These are phyloP conservation scores for Eucalyptus sp. DNA, from an alignment of 345 rosid species.

Conservation along the genomic window DNA sequence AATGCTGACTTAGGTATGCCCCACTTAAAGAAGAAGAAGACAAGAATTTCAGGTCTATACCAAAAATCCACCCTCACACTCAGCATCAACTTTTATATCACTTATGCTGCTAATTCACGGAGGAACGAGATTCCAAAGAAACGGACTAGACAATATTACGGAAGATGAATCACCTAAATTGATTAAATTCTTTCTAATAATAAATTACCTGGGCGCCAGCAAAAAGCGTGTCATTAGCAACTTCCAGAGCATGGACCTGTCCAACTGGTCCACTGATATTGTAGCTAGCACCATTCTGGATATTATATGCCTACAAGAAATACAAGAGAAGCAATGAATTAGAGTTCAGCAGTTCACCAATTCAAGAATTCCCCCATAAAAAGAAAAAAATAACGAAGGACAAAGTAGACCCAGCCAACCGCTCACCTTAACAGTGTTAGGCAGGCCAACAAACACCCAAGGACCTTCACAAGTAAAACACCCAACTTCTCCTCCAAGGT, in stretches of 20 bases:
- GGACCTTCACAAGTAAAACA: conserved; percentile 39
- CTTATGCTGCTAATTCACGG: not conserved
- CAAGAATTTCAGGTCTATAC: not conserved
- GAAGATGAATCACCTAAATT: not conserved
- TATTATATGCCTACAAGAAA: conserved; percentile 35
- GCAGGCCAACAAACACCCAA: conserved; percentile 58
- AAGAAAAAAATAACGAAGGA: not conserved
- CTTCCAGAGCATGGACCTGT: conserved; percentile 29
- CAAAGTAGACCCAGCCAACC: not conserved
- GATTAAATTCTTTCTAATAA: not conserved
- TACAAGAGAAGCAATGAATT: not conserved
- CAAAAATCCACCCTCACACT: not conserved
- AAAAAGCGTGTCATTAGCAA: conserved; percentile 27
- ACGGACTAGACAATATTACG: not conserved
- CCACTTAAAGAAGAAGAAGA: not conserved
- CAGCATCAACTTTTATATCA: not conserved
- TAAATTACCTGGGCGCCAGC: conserved; percentile 49
- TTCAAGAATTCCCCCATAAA: no score
- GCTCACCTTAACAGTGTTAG: conserved; percentile 33
- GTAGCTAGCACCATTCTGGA: conserved; percentile 14
- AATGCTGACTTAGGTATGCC: not conserved
- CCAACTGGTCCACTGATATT: conserved; percentile 31
- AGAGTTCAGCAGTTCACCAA: not conserved
- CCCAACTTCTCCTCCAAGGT: conserved; percentile 35
- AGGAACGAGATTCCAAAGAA: not conserved